Conservation (phyloP, 2,329 filamentous ascomycete genomes). For the Cercospora beticola region DNA sequence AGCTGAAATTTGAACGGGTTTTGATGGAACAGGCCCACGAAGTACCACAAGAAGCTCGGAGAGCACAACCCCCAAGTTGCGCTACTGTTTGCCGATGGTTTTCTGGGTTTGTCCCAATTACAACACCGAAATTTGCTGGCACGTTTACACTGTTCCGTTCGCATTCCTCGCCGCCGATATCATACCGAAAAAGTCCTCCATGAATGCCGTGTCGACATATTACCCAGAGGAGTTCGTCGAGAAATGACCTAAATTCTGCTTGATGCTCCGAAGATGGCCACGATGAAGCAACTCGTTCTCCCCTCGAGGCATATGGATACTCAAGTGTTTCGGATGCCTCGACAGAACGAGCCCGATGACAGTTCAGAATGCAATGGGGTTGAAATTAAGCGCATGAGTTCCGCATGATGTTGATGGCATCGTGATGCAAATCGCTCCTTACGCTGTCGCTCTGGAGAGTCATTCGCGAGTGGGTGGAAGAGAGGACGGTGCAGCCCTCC, state of each 20-base stretch:
- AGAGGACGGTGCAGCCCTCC: constrained; percentile 22
- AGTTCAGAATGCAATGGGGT: background rate
- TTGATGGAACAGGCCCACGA: background rate
- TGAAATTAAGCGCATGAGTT: background rate
- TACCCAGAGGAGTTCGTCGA: background rate
- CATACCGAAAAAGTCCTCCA: background rate
- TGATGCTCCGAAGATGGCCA: background rate
- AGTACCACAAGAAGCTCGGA: background rate
- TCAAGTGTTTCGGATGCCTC: background rate
- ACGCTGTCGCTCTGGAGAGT: background rate
- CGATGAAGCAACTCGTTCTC: background rate
- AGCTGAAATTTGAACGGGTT: background rate
- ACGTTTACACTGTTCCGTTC: background rate
- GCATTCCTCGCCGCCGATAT: background rate
- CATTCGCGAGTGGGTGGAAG: constrained; percentile 19
- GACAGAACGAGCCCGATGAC: background rate
- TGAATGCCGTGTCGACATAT: background rate
- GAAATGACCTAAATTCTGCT: background rate
- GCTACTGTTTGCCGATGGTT: background rate
- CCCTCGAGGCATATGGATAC: background rate
- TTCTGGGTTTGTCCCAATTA: background rate
- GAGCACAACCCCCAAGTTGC: background rate
- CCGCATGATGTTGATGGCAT: background rate
- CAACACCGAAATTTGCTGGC: background rate
- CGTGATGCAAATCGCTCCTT: background rate